Conservation (phyloP, 2,329 filamentous ascomycete species). For the Sordariomycetes sp. region DNA sequence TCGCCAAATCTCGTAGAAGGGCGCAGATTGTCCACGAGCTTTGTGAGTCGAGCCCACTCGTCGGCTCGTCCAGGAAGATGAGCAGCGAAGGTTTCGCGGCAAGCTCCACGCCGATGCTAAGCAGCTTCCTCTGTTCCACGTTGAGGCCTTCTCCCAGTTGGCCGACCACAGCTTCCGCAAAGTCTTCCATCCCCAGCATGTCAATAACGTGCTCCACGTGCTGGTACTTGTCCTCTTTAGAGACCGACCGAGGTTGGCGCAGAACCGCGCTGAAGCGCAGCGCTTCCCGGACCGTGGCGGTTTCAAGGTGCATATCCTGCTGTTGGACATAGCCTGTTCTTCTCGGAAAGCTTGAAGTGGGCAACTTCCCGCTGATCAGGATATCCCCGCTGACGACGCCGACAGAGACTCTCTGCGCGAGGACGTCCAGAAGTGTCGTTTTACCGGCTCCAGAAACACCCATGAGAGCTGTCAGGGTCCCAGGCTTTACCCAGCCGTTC, state of each 20-base stretch:
- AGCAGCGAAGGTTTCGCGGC: conserved; percentile 84
- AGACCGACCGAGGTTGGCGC: conserved; percentile 44
- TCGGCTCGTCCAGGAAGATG: conserved; percentile 90
- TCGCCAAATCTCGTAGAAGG: conserved; percentile 79
- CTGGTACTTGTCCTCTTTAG: conserved; percentile 50
- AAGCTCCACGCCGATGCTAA: conserved; percentile 91
- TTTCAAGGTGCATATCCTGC: conserved; percentile 54
- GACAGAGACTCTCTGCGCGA: conserved; percentile 64
- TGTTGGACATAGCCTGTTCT: conserved; percentile 61
- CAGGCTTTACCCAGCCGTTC: conserved; percentile 70
- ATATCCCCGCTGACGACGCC: conserved; percentile 68
- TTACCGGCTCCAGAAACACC: conserved; percentile 77
- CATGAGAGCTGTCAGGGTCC: conserved; percentile 71
- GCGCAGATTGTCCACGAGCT: conserved; percentile 88
- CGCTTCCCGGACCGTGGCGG: conserved; percentile 55
- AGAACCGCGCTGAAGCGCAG: conserved; percentile 56
- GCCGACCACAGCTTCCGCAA: conserved; percentile 54
- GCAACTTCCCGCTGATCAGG: conserved; percentile 61
- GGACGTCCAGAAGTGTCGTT: conserved; percentile 70
- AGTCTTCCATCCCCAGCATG: conserved; percentile 53
- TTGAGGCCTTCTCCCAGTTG: conserved; percentile 62
- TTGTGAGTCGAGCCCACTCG: conserved; percentile 81
- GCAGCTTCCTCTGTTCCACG: conserved; percentile 60
- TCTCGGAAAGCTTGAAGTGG: conserved; percentile 65
- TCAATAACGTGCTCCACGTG: conserved; percentile 58